Base-by-base conservation (phyloP, 2,329 filamentous ascomycete species). In the Teratosphaeria zuluensis region DNA sequence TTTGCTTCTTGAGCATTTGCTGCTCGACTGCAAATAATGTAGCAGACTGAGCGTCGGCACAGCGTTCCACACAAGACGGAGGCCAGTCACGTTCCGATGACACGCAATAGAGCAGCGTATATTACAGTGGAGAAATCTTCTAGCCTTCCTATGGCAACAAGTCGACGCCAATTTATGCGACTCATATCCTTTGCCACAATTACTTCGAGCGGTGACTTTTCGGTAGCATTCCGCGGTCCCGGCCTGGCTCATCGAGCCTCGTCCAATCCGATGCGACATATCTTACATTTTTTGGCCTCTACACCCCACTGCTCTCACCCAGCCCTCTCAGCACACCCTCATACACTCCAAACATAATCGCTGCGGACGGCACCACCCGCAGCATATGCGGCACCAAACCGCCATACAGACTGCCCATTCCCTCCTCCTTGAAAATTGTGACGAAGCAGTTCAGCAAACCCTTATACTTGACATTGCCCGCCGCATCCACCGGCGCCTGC, bases 291-390 rank as follows among this genome's bases (percentile, higher is more conserved):
- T 11, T 3, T 11, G 3, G 12, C 28, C 1, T 53, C 65, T 64
- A 74, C 53, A 74, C 69, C 57, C 74, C 74, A 58, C 75, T 75
- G 54, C 70, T 75, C 61, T 77, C 74, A 2, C 78, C 78, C 48
- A 80, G 63, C 12, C 75, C 68, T 66, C 75, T 76, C 58, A 80
- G 65, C n/a, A 79, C 76, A n/a, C 72, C 75, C 64, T 80, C 78
- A 58, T 80, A 96, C 79, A 94, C 94, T 74, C 90, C 91, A 73
- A 96, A 96, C 89, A 95, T 96, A 73, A 97, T 95, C 65, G 89
- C 91, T 7, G 92, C 91, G 66, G 89, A 94, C 1, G 92, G 92
- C 5, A 96, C 92, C 6, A 92, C 92, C 62, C 92, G 83, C 74
- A 96, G 83, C 68, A 97, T 84, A 72, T 97, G 92, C 53, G 92